Evolutionary conservation across 257 asterid species (phyloP), one percentile per base, ranked within the genome.

Genomic region (Rhazya stricta): DNA sequence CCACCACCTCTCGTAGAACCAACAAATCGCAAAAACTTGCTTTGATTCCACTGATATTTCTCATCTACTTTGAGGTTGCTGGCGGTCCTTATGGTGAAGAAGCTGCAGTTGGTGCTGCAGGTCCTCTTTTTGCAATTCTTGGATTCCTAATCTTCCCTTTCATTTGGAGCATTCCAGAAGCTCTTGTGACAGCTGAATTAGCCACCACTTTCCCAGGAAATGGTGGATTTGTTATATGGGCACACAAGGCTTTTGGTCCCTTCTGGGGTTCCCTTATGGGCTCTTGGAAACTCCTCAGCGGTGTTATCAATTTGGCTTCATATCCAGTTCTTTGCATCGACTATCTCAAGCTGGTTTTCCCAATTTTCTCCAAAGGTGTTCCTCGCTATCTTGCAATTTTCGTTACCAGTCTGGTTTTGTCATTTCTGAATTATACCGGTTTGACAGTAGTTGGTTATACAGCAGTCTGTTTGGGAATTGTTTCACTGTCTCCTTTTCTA

Each of bases 201-300:
- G 83, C 92, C 77, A 88, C 92, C 37, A 60, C 88, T 8, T 88
- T 77, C 34, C 92, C 92, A 25, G 92, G 92, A 21, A 88, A 88
- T 77, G 93, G 93, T 25, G 93, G 89, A 0, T 88, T 84, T 70
- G 91, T 86, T 0, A 80, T 88, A 8, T 88, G 93, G 93, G 93
- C 91, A 19, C 73, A 86, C 61, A 70, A 75, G 67, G 91, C 92
- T 18, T 88, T 88, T 74, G 92, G 92, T 19, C 86, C 92, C 60
- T 88, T 88, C 78, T 84, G 83, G 83, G 92, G 92, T 18, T 86
- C 91, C 9, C 68, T 84, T 58, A 88, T 88, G 88, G 92, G 92
- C 0, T 72, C 84, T 1, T 88, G 92, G 92, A 88, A 88, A 67
- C 75, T 84, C 45, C 83, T 88, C 7, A 83, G 88, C 29, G 91